phyloP scores from a whole-genome alignment of 768 basidiomycete species.

The Pulveroboletus sp. region DNA sequence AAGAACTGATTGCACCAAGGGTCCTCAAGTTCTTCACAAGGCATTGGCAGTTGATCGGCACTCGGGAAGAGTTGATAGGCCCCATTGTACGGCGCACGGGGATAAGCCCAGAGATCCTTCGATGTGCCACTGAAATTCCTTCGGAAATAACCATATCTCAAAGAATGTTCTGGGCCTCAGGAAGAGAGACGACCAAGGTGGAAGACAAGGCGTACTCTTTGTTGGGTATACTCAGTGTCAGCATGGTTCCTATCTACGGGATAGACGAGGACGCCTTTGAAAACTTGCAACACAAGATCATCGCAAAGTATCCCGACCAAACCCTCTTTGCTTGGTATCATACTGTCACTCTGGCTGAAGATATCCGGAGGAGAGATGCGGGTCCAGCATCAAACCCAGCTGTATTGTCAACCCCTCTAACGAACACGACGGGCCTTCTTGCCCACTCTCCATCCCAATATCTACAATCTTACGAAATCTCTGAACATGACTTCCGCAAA shows the following conservation, averaged over 20 bases:
- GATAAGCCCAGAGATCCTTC: conserved; percentile 17
- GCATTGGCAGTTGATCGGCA: conserved; percentile 22
- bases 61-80: conserved; percentile 10
- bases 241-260: conserved; percentile 25
- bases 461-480: conserved; percentile 20
- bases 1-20: conserved; percentile 30
- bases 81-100: conserved; percentile 15
- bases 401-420: not conserved
- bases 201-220: conserved; percentile 33
- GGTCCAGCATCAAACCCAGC: not conserved
- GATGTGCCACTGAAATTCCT: conserved; percentile 2
- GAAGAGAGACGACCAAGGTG: conserved; percentile 19
- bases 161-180: conserved; percentile 27
- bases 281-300: conserved; percentile 22
- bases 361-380: conserved; percentile 10
- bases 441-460: conserved; percentile 22
- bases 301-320: conserved; percentile 21
- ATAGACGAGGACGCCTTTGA: conserved; percentile 22
- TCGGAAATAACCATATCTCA: conserved; percentile 19
- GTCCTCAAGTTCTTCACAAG: conserved; percentile 24
- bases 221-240: conserved; percentile 24
- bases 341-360: conserved; percentile 1
- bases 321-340: conserved; percentile 28
- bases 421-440: conserved; percentile 21
- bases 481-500: conserved; percentile 17